Evolutionary conservation across 176 grass and related monocot genomes (phyloP).

Genomic region (Oryza officinalis): DNA sequence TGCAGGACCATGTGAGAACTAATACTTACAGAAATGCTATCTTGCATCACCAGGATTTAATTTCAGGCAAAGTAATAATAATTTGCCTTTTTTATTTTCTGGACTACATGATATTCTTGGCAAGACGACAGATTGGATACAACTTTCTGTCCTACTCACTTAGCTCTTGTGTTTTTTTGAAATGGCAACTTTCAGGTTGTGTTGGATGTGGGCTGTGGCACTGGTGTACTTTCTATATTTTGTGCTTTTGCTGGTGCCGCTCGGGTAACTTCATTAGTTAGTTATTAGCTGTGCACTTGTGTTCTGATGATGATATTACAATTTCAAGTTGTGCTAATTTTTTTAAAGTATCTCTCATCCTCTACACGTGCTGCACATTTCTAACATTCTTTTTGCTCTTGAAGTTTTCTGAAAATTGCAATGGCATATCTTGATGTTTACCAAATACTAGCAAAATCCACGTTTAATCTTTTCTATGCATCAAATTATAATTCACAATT

Average conservation of each 20-base stretch:
- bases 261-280: conserved; percentile 64
- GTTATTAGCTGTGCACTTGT: conserved; percentile 20
- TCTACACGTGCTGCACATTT: not conserved
- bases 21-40: conserved; percentile 89
- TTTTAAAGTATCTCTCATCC: not conserved
- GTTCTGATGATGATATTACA: conserved; percentile 4
- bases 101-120: conserved; percentile 20
- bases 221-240: conserved; percentile 95
- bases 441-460: conserved; percentile 11
- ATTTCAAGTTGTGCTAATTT: not conserved
- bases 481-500: conserved; percentile 4
- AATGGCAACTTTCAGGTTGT: conserved; percentile 68
- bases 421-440: not conserved
- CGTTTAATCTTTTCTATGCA: not conserved
- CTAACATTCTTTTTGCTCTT: not conserved
- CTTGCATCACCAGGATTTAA: conserved; percentile 75
- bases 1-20: conserved; percentile 90
- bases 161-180: conserved; percentile 18
- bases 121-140: conserved; percentile 5
- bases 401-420: not conserved
- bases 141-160: not conserved
- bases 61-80: conserved; percentile 80
- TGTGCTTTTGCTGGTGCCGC: conserved; percentile 89
- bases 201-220: conserved; percentile 97
- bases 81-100: conserved; percentile 25